Conservation (phyloP, 2,329 filamentous ascomycete species). For the Stemphylium lycopersici region DNA sequence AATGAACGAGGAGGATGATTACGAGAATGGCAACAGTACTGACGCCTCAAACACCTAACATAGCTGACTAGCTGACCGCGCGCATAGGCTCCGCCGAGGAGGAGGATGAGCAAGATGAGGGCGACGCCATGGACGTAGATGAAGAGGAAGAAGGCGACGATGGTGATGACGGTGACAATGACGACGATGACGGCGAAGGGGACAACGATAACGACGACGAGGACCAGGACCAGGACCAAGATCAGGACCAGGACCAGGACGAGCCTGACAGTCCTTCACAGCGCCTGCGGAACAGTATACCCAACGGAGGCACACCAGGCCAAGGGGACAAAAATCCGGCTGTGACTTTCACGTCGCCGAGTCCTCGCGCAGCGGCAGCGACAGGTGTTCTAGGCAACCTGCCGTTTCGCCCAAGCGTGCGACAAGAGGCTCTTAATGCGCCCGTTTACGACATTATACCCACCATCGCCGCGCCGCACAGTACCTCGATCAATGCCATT, state of each 20-base stretch:
- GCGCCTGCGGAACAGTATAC: constrained; percentile 35
- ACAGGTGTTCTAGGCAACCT: constrained; percentile 42
- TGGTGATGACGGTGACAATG: constrained; percentile 51
- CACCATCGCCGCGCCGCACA: constrained; percentile 94
- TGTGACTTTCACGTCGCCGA: constrained; percentile 57
- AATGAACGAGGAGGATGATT: constrained; percentile 57
- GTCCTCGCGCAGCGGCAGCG: constrained; percentile 45
- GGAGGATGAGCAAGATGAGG: constrained; percentile 34
- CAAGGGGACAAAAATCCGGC: constrained; percentile 52
- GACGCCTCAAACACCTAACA: neutral
- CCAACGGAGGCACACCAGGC: constrained; percentile 36
- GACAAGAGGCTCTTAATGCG: constrained; percentile 79
- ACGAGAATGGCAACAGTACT: constrained; percentile 49
- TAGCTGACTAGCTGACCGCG: constrained; percentile 14
- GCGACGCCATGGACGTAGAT: constrained; percentile 48
- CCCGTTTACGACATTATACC: constrained; percentile 91
- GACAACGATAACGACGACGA: constrained; percentile 51
- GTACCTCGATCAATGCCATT: constrained; percentile 92
- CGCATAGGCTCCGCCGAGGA: constrained; percentile 34
- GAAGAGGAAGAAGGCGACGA: constrained; percentile 53
- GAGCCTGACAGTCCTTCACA: constrained; percentile 54
- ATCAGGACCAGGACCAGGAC: constrained; percentile 52
- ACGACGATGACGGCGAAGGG: constrained; percentile 51
- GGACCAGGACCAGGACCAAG: constrained; percentile 51
- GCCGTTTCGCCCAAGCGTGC: constrained; percentile 66